Base-by-base conservation (phyloP, 1,284 basidiomycete species). In the Ganoderma multipileum region DNA sequence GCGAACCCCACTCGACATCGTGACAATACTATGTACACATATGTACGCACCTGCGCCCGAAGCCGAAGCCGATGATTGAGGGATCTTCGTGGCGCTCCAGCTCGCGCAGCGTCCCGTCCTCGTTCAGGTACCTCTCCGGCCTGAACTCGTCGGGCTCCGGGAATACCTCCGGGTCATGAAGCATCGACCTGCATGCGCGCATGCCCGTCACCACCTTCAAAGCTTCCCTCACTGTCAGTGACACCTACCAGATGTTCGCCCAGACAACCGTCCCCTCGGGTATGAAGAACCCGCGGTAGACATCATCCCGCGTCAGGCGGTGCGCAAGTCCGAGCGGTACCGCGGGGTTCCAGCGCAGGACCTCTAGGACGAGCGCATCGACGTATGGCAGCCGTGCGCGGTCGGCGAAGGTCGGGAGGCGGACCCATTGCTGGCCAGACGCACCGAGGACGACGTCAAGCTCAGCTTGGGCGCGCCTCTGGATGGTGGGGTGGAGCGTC, bases 361-460 rank as follows among this genome's bases (percentile, higher is more conserved):
- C 68, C 65, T 82, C 82, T 47, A 80, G 79, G 3, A 83, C 75
- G 36, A 83, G 68, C 2, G 81, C 82, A 18, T 75, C 74, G 3
- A 83, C 73, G 66, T 81, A 83, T 5, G 80, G 81, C 30, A 83
- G 72, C 11, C 60, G 65, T 2, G 62, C 60, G 39, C 77, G 69
- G 66, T 83, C 81, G 1, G 75, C 64, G 57, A 81, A 76, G 1
- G 71, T 72, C 11, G 82, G 83, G 20, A 82, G 72, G 6, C 80
- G 76, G 1, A 75, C 71, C 60, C 68, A 72, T 26, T 50, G 47
- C 47, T 50, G 47, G 9, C 23, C 23, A 7, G 67, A 62, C 3
- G 61, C 14, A 4, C 75, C 75, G 23, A 82, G 65, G 36, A 83
- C 69, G 2, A 67, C 61, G 63, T 83, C 81, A n/a, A 84, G 68